Percentiles rank a stretch among this genome's conserved stretches.
These are phyloP conservation scores for Celoporthe dispersa DNA, from an alignment of 2,329 filamentous ascomycete species.

Conservation along the genomic window DNA sequence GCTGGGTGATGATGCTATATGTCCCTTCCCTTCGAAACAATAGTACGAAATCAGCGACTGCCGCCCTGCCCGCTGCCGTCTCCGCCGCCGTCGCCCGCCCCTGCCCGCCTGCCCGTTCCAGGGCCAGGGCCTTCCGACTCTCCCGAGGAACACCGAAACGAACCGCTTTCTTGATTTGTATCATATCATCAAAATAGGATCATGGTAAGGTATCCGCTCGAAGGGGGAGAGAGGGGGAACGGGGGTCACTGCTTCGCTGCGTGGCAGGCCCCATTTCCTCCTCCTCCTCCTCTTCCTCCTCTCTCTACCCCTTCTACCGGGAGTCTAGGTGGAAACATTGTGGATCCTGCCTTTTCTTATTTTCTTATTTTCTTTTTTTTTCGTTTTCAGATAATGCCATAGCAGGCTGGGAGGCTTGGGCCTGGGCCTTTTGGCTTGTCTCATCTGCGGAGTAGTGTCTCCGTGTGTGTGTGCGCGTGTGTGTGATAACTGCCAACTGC, in stretches of 20 bases:
- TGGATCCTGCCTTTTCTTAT: neutral
- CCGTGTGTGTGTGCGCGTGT: neutral
- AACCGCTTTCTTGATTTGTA: neutral
- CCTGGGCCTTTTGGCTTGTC: neutral
- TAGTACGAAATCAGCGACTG: neutral
- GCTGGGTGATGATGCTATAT: neutral
- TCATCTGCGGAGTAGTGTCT: constrained; percentile 5
- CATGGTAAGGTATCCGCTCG: neutral
- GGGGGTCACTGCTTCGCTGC: neutral
- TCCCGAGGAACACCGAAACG: neutral
- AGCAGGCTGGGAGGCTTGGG: neutral
- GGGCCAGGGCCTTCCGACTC: neutral
- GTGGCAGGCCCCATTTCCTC: neutral
- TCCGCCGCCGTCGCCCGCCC: neutral
- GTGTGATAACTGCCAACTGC: neutral
- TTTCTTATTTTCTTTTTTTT: no score
- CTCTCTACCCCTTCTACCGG: neutral
- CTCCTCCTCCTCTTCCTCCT: neutral
- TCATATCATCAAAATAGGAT: neutral
- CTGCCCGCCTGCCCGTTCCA: neutral
- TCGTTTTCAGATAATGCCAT: no score
- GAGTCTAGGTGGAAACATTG: neutral
- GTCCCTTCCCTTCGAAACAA: neutral
- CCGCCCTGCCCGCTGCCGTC: neutral
- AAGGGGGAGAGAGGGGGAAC: neutral